These are phyloP conservation scores for Suillus sp. DNA, from an alignment of 768 basidiomycete genomes.

Conservation along the genomic window DNA sequence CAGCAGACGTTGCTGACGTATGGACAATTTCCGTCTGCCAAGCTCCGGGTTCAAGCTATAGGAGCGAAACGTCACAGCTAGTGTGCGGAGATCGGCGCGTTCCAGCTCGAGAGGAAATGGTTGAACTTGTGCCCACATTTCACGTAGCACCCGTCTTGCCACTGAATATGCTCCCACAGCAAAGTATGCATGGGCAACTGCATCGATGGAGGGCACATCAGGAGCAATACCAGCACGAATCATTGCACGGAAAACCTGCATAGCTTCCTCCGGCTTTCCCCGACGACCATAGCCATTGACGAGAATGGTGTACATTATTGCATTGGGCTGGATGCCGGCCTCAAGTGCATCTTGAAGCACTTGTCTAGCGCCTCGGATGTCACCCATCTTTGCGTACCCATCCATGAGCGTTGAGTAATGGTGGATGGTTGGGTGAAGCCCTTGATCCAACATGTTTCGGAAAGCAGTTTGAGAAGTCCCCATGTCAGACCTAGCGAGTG, in stretches of 20 bases:
- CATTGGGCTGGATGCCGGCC: slow-evolving; percentile 56
- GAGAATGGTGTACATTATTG: slow-evolving; percentile 76
- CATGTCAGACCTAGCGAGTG: slow-evolving; percentile 51
- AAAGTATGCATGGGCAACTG: slow-evolving; percentile 68
- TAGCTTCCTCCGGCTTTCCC: slow-evolving; percentile 54
- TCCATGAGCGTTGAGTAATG: slow-evolving; percentile 80
- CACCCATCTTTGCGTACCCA: slow-evolving; percentile 62
- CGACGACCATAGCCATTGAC: slow-evolving; percentile 71
- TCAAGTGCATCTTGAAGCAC: slow-evolving; percentile 54
- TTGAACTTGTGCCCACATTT: slow-evolving; percentile 64
- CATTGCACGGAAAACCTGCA: slow-evolving; percentile 64
- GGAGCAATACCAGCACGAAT: slow-evolving; percentile 59
- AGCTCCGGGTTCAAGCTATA: slow-evolving; percentile 31
- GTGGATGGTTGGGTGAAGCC: slow-evolving; percentile 69
- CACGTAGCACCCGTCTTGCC: slow-evolving; percentile 56
- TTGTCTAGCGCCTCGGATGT: slow-evolving; percentile 56
- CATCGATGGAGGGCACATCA: slow-evolving; percentile 72
- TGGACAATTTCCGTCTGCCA: slow-evolving; percentile 27
- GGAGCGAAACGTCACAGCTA: slow-evolving; percentile 52
- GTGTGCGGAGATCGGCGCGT: slow-evolving; percentile 44
- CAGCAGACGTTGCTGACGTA: slow-evolving; percentile 39
- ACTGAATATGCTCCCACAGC: slow-evolving; percentile 50
- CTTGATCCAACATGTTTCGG: slow-evolving; percentile 60
- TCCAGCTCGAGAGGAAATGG: slow-evolving; percentile 58
- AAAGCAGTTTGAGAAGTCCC: slow-evolving; percentile 56